These are phyloP conservation scores for Termitomyces heimii DNA, from an alignment of 768 basidiomycete species.

Conservation along the genomic window DNA sequence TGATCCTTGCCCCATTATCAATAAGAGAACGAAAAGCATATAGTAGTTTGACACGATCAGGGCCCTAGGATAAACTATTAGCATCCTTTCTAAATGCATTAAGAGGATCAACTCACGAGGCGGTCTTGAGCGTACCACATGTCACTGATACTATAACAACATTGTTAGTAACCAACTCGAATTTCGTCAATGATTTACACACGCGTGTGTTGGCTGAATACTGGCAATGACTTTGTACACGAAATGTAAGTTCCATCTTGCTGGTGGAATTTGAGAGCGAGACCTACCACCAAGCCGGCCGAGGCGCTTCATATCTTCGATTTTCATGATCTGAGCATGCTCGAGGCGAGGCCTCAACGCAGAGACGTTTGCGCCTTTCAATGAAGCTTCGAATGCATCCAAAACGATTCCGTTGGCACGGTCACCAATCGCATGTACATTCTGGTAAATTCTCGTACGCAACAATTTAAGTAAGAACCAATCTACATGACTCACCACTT, in stretches of 20 bases:
- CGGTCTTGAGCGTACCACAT: conserved; percentile 90
- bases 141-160: conserved; percentile 57
- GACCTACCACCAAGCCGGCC: conserved; percentile 72
- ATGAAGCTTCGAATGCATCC: conserved; percentile 71
- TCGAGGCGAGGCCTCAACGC: conserved; percentile 77
- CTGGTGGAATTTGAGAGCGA: not conserved
- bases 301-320: conserved; percentile 69
- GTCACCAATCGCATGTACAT: conserved; percentile 85
- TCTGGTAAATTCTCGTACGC: conserved; percentile 35
- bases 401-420: conserved; percentile 81
- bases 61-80: conserved; percentile 43
- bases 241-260: not conserved
- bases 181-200: conserved; percentile 22
- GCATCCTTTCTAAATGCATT: not conserved
- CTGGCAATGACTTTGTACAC: conserved; percentile 73
- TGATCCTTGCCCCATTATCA: conserved; percentile 59
- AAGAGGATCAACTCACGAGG: conserved; percentile 40
- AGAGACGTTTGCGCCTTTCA: conserved; percentile 54
- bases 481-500: conserved; percentile 57
- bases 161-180: not conserved
- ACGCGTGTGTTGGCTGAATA: conserved; percentile 88
- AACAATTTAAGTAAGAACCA: not conserved
- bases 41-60: conserved; percentile 75
- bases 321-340: conserved; percentile 84
- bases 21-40: conserved; percentile 82